Evolutionary conservation across 1,139 yeast species (phyloP), one percentile per base, ranked within the genome.

Genomic region (Diutina scorzettiae): DNA sequence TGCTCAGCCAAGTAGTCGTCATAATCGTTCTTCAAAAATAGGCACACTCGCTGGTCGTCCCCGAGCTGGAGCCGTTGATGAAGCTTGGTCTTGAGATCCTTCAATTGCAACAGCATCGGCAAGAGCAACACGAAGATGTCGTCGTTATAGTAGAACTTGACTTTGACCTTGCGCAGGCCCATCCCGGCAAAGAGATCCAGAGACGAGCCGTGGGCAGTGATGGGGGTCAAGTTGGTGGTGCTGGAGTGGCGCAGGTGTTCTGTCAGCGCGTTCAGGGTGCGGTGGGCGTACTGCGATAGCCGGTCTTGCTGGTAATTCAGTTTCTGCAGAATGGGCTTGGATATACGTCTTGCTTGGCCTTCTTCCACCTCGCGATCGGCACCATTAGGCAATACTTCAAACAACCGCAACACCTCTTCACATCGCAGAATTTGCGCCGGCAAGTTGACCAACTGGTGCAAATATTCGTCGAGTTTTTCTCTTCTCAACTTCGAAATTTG

Each of bases 91-190:
- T 76, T 75, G 47, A 91, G 63, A 43, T 81, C 87, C 30, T 60
- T 64, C 44, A 82, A 67, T 4, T 78, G 64, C 41, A 81, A 74
- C 48, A 70, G 72, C 5, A 73, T 61, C 11, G 89, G 83, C 41
- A 91, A 74, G 45, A 85, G 68, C 44, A 91, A 69, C 7, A 95
- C 97, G 66, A 91, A 86, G 23, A 89, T 81, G 57, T 89, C 97
- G 52, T 87, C 96, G 46, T 80, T 80, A 54, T 78, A 84, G 58
- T 83, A 89, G 50, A 91, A 87, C 60, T 91, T 91, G 41, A 77
- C 81, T 64, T 79, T 91, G 50, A 64, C 76, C 59, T 63, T 69
- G 44, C 58, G 47, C 19, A 46, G 40, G 17, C 48, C 37, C 27
- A 48, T 40, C 16, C 43, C 46, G 40, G 44, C 24, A 25, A 43